phyloP scores from a whole-genome alignment of 177 flowering plant genomes.

The Vitis hybrid region DNA sequence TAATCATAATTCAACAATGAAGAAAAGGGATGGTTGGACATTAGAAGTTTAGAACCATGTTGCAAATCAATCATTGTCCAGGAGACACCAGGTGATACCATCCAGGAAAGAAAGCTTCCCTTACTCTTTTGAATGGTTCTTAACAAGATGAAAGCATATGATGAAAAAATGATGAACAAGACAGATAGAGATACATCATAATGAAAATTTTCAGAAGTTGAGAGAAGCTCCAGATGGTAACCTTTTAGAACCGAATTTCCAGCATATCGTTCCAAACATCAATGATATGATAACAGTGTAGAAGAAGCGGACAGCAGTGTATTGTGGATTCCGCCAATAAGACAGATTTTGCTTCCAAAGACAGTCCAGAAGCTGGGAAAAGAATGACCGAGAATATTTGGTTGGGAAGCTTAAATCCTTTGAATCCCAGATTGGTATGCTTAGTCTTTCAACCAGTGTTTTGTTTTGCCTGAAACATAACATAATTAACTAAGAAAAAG shows the following conservation, averaged over 20 bases:
- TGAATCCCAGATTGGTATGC: conserved; percentile 48
- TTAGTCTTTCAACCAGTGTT: conserved; percentile 62
- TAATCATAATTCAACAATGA: too few relatives aligned
- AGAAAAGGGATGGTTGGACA: too few relatives aligned
- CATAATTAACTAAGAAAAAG: not conserved
- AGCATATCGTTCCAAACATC: conserved; percentile 97
- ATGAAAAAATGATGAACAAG: too few relatives aligned
- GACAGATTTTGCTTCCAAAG: conserved; percentile 93
- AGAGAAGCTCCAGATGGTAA: conserved; percentile 15
- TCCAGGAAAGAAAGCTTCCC: too few relatives aligned
- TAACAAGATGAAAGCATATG: too few relatives aligned
- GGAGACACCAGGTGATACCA: too few relatives aligned
- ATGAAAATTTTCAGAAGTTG: not conserved
- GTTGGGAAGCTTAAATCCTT: conserved; percentile 66
- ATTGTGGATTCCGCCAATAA: conserved; percentile 97
- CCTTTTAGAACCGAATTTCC: conserved; percentile 97
- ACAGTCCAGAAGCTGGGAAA: conserved; percentile 72
- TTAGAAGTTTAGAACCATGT: too few relatives aligned
- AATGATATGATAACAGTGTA: conserved; percentile 86
- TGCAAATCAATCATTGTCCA: too few relatives aligned
- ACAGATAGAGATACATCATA: too few relatives aligned
- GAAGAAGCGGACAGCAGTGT: conserved; percentile 95
- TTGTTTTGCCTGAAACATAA: conserved; percentile 48
- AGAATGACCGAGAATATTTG: conserved; percentile 56
- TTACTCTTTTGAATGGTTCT: too few relatives aligned